Conservation (phyloP, 2,329 filamentous ascomycete genomes). For the Coniochaeta sp. region DNA sequence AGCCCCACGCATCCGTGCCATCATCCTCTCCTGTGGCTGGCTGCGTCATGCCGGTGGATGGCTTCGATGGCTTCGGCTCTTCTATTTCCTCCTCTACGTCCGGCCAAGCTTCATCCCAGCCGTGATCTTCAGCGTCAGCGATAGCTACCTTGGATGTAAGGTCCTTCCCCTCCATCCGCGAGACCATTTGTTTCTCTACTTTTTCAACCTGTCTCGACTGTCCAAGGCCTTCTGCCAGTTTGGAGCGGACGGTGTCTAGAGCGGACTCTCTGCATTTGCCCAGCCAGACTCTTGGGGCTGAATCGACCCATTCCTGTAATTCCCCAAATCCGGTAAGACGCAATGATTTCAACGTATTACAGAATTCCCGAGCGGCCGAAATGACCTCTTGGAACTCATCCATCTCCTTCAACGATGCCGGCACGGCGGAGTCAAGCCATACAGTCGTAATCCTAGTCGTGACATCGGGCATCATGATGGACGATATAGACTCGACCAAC, state of each 20-base stretch:
- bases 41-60: not conserved
- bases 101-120: conserved; percentile 78
- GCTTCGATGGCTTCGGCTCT: conserved; percentile 7
- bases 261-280: conserved; percentile 73
- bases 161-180: conserved; percentile 56
- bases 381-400: conserved; percentile 63
- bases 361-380: conserved; percentile 57
- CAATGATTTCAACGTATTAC: conserved; percentile 50
- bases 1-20: conserved; percentile 27
- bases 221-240: conserved; percentile 59
- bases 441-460: conserved; percentile 59
- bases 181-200: conserved; percentile 75
- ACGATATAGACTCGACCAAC: conserved; percentile 53
- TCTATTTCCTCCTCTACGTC: conserved; percentile 48
- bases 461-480: conserved; percentile 62
- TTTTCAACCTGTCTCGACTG: conserved; percentile 66
- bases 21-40: conserved; percentile 22
- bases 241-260: conserved; percentile 64
- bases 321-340: conserved; percentile 56
- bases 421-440: conserved; percentile 73
- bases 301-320: conserved; percentile 71
- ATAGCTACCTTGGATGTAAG: conserved; percentile 46
- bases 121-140: conserved; percentile 38
- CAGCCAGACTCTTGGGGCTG: conserved; percentile 78
- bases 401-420: conserved; percentile 65